Conservation (phyloP, 306 rosid species). For the Quercus suber region DNA sequence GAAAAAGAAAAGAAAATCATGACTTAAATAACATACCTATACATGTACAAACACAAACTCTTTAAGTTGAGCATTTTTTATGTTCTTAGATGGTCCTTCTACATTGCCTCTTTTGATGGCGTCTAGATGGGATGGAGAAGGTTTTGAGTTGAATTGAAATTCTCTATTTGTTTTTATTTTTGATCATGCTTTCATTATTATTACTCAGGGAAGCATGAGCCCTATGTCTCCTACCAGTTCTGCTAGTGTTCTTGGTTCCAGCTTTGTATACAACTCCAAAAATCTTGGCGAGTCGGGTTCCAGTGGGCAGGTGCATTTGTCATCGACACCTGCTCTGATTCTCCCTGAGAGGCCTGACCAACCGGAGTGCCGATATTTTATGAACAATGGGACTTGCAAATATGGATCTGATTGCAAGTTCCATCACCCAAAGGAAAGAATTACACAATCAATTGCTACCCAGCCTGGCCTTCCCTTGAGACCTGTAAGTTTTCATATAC, state of each 20-base stretch:
- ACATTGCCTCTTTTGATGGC: neutral
- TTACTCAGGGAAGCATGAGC: constrained; percentile 59
- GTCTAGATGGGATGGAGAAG: neutral
- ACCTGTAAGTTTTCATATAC: constrained; percentile 65
- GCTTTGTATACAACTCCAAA: constrained; percentile 45
- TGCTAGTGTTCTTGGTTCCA: constrained; percentile 52
- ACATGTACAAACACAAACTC: neutral
- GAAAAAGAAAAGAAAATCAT: neutral
- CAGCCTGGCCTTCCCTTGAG: constrained; percentile 78
- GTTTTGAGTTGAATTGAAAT: neutral
- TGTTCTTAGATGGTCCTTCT: neutral
- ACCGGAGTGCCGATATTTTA: constrained; percentile 82
- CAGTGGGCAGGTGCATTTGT: constrained; percentile 44
- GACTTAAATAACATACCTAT: neutral
- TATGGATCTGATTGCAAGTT: constrained; percentile 87
- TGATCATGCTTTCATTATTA: constrained; percentile 18
- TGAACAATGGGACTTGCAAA: constrained; percentile 86
- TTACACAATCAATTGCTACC: constrained; percentile 46
- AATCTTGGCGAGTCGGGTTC: constrained; percentile 53
- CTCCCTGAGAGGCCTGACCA: constrained; percentile 88
- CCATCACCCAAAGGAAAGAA: constrained; percentile 83
- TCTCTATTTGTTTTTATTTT: neutral
- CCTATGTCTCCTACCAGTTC: constrained; percentile 51
- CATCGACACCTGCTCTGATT: constrained; percentile 30
- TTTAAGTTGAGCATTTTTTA: neutral